Conservation (phyloP, 1,284 basidiomycete genomes). For the Apiotrichum porosum region DNA sequence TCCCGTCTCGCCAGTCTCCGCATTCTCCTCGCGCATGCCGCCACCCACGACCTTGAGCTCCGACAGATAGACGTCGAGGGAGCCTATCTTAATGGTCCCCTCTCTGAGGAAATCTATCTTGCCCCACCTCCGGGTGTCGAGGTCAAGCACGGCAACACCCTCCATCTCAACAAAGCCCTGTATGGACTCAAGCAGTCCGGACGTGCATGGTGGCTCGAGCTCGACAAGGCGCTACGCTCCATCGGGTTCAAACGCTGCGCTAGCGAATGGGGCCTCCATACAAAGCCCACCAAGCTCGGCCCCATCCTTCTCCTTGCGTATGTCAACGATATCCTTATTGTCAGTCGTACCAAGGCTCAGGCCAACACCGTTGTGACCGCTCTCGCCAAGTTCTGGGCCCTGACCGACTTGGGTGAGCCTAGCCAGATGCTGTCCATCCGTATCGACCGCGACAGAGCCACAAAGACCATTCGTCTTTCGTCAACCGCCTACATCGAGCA, state of each 20-base stretch:
- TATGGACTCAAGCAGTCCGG: slow-evolving; percentile 51
- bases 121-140: slow-evolving; percentile 20
- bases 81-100: slow-evolving; percentile 51
- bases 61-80: slow-evolving; percentile 53
- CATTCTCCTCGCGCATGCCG: slow-evolving; percentile 48
- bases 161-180: slow-evolving; percentile 41
- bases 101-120: slow-evolving; percentile 50
- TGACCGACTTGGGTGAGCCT: slow-evolving; percentile 28
- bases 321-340: slow-evolving; percentile 20
- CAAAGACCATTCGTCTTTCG: slow-evolving; percentile 39
- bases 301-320: slow-evolving; percentile 10
- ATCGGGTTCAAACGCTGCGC: slow-evolving; percentile 39
- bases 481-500: slow-evolving; percentile 49
- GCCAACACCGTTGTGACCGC: slow-evolving; percentile 20
- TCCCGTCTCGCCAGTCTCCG: slow-evolving; percentile 47
- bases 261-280: slow-evolving; percentile 48
- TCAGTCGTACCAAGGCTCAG: background rate
- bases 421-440: slow-evolving; percentile 26
- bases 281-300: background rate
- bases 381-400: slow-evolving; percentile 16
- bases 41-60: slow-evolving; percentile 48
- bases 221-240: slow-evolving; percentile 36
- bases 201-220: slow-evolving; percentile 39
- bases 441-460: slow-evolving; percentile 36
- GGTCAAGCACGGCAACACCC: background rate